phyloP scores from a whole-genome alignment of 75 land plant genomes.

The Sequoia sempervirens region DNA sequence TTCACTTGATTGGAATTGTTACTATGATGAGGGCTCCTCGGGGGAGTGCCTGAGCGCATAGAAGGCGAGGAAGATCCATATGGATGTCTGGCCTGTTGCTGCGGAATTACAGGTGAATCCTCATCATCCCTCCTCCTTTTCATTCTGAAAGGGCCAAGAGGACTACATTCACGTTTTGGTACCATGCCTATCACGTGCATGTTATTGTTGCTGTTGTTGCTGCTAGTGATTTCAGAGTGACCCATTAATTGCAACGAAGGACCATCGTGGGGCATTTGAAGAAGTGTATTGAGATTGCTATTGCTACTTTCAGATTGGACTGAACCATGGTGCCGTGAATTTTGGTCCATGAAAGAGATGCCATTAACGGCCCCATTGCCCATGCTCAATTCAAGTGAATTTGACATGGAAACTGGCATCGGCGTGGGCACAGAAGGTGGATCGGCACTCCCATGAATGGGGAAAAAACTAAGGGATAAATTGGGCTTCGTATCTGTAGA shows the following conservation, averaged over 20 bases:
- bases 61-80: background rate
- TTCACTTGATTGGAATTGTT: background rate
- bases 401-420: background rate
- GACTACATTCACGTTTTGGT: constrained; percentile 4
- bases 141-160: background rate
- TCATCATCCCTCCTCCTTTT: constrained; percentile 10
- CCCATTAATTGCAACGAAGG: background rate
- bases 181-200: background rate
- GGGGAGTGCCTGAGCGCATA: background rate
- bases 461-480: background rate
- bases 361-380: background rate
- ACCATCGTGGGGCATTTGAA: background rate
- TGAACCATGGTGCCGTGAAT: background rate
- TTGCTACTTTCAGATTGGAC: background rate
- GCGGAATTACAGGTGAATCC: background rate
- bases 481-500: background rate
- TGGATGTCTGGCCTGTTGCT: background rate
- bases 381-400: constrained; percentile 7
- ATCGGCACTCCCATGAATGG: background rate
- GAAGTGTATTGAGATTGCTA: background rate
- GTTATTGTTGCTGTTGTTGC: background rate
- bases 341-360: background rate
- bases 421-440: background rate
- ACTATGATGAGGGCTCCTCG: constrained; percentile 7
- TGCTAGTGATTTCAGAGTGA: constrained; percentile 3